Evolutionary conservation across 2,329 filamentous ascomycete genomes (phyloP), one percentile per base, ranked within the genome.

Genomic region (Talaromyces sp.): DNA sequence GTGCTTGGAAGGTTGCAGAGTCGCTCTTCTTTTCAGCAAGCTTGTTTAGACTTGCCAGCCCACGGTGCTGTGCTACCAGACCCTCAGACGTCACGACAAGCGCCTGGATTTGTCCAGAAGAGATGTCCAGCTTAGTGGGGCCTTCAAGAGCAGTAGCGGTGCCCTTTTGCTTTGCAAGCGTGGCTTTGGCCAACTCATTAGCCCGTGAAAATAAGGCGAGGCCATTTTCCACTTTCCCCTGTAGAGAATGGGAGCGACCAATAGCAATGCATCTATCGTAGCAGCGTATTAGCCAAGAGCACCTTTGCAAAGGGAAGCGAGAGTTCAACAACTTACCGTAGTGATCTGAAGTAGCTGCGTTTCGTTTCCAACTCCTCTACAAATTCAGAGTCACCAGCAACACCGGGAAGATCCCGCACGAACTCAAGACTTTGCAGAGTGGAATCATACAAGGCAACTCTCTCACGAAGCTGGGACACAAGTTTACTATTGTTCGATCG

Each of bases 401-500:
- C 90, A 74, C 95, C 95, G 2, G 92, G 89, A 14, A 99, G 82
- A 62, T 96, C 91, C 68, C 89, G 91, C 73, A 97, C 87, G 4
- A 92, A 91, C 65, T 97, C 90, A 62, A 99, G 81, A 74, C 91
- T 97, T 75, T 97, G 91, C 26, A 97, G 77, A 9, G 89, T 96
- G 26, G 91, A 91, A 72, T 97, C 92, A 72, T 97, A 98, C 1
- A 99, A 81, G 2, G 93, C 93, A 14, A 90, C 86, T 68, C 91
- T 89, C 73, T 98, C 93, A 70, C 91, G 89, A 56, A 98, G 80
- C 68, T 89, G 87, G 13, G 88, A 87, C 56, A 96, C 80, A 72
- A 90, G 91, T 64, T 88, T 87, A 21, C 90, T 89, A 17, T 85
- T 85, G 0, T 89, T 84, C 66, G 92, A 86, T 88, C 84, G 35